phyloP scores from a whole-genome alignment of 2,329 filamentous ascomycete genomes.

The Aulographum hederae region DNA sequence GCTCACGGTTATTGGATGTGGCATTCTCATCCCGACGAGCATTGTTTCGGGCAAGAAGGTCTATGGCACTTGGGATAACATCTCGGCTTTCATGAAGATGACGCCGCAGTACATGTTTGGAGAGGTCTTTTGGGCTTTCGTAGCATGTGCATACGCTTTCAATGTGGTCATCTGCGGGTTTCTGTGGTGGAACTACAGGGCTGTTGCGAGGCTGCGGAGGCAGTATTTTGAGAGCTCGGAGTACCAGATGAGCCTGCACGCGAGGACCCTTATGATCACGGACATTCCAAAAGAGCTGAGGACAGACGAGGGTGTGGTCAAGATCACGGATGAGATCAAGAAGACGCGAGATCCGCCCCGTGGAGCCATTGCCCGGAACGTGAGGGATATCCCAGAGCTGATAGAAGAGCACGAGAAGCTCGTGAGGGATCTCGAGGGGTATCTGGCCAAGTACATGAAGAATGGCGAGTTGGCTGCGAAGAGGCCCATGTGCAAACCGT shows the following conservation, averaged over 20 bases:
- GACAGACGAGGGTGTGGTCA: conserved; percentile 72
- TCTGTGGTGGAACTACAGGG: conserved; percentile 79
- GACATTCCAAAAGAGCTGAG: conserved; percentile 64
- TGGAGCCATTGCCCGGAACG: conserved; percentile 74
- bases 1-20: conserved; percentile 53
- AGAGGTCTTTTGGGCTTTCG: conserved; percentile 37
- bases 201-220: conserved; percentile 51
- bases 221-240: conserved; percentile 72
- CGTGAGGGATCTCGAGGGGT: conserved; percentile 65
- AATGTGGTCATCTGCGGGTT: conserved; percentile 62
- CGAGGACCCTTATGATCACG: conserved; percentile 50
- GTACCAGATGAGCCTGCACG: conserved; percentile 74
- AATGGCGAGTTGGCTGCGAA: conserved; percentile 54
- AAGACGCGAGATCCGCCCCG: conserved; percentile 63
- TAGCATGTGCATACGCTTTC: conserved; percentile 43
- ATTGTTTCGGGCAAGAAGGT: conserved; percentile 21
- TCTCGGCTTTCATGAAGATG: conserved; percentile 34
- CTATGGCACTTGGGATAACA: conserved; percentile 9
- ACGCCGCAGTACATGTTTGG: conserved; percentile 33
- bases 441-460: conserved; percentile 79
- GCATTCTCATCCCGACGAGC: conserved; percentile 69
- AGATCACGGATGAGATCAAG: conserved; percentile 63
- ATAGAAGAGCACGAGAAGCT: conserved; percentile 68
- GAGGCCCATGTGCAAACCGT: conserved; percentile 62
- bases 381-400: conserved; percentile 71